Evolutionary conservation across 2,329 filamentous ascomycete species (phyloP), one percentile per base, ranked within the genome.

Genomic region (Trichoderma oligosporum): DNA sequence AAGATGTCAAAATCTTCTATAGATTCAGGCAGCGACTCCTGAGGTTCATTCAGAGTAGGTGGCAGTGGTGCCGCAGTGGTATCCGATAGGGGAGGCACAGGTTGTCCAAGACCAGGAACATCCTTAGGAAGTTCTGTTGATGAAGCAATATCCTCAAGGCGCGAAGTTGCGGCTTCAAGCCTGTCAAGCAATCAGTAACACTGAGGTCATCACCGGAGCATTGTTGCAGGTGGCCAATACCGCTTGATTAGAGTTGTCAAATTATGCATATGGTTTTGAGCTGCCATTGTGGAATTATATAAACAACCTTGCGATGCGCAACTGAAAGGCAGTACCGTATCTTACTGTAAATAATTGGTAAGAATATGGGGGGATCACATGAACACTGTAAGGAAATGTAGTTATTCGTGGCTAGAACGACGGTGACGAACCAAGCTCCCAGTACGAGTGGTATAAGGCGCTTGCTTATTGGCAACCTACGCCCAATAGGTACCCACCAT

Each of bases 221-320:
- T 22, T 2, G 16, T 33, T 20, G 7, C 6, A 14, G 4, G 18
- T 9, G 9, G 35, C 39, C 41, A 36, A 35, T 83, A 97, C 94
- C 94, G 86, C 83, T 99, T 99, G 78, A 99, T 97, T 68, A 99
- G 84, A 55, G 94, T 99, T 33, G 91, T 95, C 62, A 99, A 78
- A 72, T 96, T 97, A 76, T 97, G 87, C 91, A 97, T 97, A 68
- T 91, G 89, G 75, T 82, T 89, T 61, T 85, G 77, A 64, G 85
- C 85, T 64, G 87, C 83, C 88, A 92, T 60, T 35, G 41, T n/a
- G 54, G 38, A 36, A 25, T 16, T 7, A 4, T 11, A 20, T 46
- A 46, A 22, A 29, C 22, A 18, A n/a, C 14, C 20, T 25, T 35
- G 39, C n/a, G 31, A n/a, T 16, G 31, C 20, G 14, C 38, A 36